Conservation (phyloP, 2,329 filamentous ascomycete genomes). For the Penicillium expansum region DNA sequence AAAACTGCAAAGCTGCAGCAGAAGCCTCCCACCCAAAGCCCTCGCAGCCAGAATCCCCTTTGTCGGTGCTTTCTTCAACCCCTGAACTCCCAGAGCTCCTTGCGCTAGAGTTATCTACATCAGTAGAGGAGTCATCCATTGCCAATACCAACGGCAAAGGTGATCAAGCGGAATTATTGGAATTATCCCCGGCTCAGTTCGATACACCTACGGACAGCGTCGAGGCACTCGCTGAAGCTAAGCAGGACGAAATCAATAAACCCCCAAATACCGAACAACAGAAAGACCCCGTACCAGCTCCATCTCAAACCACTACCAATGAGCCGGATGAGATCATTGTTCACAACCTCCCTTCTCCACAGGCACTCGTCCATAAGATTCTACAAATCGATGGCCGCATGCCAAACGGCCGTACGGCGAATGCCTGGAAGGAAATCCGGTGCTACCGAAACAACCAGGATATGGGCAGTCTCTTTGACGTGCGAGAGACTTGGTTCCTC, state of each 20-base stretch:
- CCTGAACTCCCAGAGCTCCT: too few species aligned
- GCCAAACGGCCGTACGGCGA: slow-evolving; percentile 31
- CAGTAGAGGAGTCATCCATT: neutral
- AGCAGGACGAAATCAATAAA: neutral
- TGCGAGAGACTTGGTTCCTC: slow-evolving; percentile 42
- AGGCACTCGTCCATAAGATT: slow-evolving; percentile 34
- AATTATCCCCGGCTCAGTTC: neutral
- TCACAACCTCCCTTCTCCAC: slow-evolving; percentile 29
- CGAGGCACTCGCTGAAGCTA: neutral
- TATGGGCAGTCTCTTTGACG: slow-evolving; percentile 46
- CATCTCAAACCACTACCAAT: neutral
- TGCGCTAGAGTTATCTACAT: neutral
- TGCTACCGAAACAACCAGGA: slow-evolving; percentile 47
- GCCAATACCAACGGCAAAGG: neutral
- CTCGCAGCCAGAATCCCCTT: neutral
- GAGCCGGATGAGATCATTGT: slow-evolving; percentile 28
- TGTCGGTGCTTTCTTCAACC: neutral
- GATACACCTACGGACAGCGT: neutral
- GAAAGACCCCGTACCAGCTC: neutral
- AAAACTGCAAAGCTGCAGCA: neutral
- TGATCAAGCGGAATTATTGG: neutral
- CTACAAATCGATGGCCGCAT: slow-evolving; percentile 42
- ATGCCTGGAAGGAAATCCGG: slow-evolving; percentile 46
- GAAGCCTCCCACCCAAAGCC: neutral
- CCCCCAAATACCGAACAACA: neutral